Percentiles rank a stretch among this genome's conserved stretches.
Conservation (phyloP, 177 flowering plant species). For the Vitis hybrid region DNA sequence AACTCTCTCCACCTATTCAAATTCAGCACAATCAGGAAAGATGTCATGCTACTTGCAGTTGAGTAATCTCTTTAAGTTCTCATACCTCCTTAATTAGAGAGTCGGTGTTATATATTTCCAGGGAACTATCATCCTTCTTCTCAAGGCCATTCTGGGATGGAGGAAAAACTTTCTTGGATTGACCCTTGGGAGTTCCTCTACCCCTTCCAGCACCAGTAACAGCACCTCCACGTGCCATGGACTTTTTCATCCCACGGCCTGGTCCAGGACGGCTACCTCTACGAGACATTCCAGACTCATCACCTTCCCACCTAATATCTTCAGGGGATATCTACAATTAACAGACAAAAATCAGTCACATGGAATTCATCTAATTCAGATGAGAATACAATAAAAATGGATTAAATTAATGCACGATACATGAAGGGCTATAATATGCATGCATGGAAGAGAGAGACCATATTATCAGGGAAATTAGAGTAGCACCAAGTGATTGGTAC, state of each 20-base stretch:
- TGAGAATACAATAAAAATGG: neutral
- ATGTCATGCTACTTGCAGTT: neutral
- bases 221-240: slow-evolving; percentile 48
- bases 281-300: slow-evolving; percentile 61
- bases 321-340: slow-evolving; percentile 73
- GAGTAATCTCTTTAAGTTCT: neutral
- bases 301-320: slow-evolving; percentile 83
- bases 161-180: slow-evolving; percentile 46
- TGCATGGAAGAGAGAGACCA: no score
- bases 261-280: slow-evolving; percentile 55
- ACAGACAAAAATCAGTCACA: neutral
- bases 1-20: slow-evolving; percentile 70
- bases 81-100: slow-evolving; percentile 83
- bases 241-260: slow-evolving; percentile 64
- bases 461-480: no score
- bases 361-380: neutral
- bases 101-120: slow-evolving; percentile 88
- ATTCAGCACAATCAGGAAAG: slow-evolving; percentile 5
- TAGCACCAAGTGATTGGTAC: no score
- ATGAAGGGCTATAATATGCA: neutral
- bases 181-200: slow-evolving; percentile 54
- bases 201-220: slow-evolving; percentile 61
- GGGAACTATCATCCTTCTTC: slow-evolving; percentile 56
- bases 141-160: slow-evolving; percentile 67
- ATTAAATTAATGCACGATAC: neutral